Percentiles rank a stretch among this genome's conserved stretches.
These are phyloP conservation scores for Torrubiellomyces zombiae DNA, from an alignment of 2,329 filamentous ascomycete genomes.

Conservation along the genomic window DNA sequence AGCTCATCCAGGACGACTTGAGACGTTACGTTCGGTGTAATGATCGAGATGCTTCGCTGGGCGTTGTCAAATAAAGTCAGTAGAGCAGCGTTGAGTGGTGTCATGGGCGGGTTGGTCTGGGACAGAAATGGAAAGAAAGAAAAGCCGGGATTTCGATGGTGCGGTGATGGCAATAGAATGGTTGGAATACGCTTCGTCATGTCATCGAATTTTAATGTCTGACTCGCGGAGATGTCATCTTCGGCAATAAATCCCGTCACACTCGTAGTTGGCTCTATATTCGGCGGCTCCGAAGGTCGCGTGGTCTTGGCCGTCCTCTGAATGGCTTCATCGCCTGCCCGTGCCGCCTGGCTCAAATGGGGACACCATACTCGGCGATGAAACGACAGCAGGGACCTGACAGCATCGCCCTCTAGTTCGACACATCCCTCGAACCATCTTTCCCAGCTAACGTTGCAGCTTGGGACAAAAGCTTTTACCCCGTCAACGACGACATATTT, in stretches of 20 bases:
- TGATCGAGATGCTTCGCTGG: constrained; percentile 42
- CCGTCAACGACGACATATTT: constrained; percentile 68
- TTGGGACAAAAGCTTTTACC: constrained; percentile 49
- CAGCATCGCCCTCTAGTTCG: constrained; percentile 44
- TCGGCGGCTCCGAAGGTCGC: neutral
- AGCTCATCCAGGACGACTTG: constrained; percentile 45
- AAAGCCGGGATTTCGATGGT: constrained; percentile 52
- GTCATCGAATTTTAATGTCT: constrained; percentile 11
- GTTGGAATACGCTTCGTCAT: constrained; percentile 24
- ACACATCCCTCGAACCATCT: constrained; percentile 72
- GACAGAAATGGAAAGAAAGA: constrained; percentile 38
- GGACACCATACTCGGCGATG: constrained; percentile 60
- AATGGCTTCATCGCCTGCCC: constrained; percentile 7
- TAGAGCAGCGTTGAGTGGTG: constrained; percentile 51
- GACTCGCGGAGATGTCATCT: constrained; percentile 11
- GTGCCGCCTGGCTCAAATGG: too few species aligned
- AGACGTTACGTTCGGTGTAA: constrained; percentile 66
- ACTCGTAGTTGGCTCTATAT: constrained; percentile 2
- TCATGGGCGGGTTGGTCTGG: constrained; percentile 35
- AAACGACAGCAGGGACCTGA: constrained; percentile 46
- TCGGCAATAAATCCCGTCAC: constrained; percentile 4
- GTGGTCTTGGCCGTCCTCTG: neutral
- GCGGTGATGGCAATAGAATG: constrained; percentile 56
- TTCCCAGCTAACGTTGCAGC: constrained; percentile 78
- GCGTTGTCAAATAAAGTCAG: constrained; percentile 44